A percentile compares a stretch with the other conserved stretches of the same genome.
phyloP scores from a whole-genome alignment of 2,329 filamentous ascomycete species.

The Setomelanomma holmii region DNA sequence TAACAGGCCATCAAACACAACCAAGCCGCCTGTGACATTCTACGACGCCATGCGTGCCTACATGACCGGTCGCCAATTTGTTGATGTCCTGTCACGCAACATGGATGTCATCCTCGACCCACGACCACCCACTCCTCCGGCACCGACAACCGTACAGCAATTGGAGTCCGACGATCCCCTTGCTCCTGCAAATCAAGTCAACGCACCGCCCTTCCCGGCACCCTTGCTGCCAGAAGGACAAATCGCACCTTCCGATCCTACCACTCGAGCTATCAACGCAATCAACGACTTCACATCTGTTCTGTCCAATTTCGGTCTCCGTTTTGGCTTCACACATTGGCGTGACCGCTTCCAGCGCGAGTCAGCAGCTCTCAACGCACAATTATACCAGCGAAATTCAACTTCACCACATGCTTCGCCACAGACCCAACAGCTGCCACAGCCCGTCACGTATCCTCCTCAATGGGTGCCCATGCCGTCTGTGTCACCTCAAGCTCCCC shows the following conservation, averaged over 20 bases:
- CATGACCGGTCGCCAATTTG: conserved; percentile 67
- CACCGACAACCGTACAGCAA: conserved; percentile 31
- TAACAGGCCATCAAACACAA: conserved; percentile 58
- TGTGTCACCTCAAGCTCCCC: conserved; percentile 29
- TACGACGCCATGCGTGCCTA: conserved; percentile 87
- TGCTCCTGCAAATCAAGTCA: conserved; percentile 35
- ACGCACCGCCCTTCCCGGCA: conserved; percentile 43
- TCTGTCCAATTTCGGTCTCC: conserved; percentile 54
- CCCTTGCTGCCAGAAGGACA: conserved; percentile 34
- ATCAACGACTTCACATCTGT: conserved; percentile 57
- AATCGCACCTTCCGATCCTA: conserved; percentile 39
- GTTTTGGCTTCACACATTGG: conserved; percentile 60
- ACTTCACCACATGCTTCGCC: conserved; percentile 35
- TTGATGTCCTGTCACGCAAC: conserved; percentile 63
- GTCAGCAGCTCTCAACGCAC: conserved; percentile 49
- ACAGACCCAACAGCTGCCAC: conserved; percentile 18
- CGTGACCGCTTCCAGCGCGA: conserved; percentile 57
- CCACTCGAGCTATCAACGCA: conserved; percentile 52
- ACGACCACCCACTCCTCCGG: conserved; percentile 50
- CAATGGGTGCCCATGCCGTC: conserved; percentile 38
- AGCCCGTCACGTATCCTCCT: conserved; percentile 23
- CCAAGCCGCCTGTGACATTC: conserved; percentile 77
- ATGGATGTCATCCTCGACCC: conserved; percentile 55
- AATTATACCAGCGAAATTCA: conserved; percentile 49
- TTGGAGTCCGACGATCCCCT: conserved; percentile 46